Percentiles rank a stretch among this genome's conserved stretches.
Evolutionary conservation across 2,329 filamentous ascomycete species (phyloP).

Genomic region (Venturia aucupariae): DNA sequence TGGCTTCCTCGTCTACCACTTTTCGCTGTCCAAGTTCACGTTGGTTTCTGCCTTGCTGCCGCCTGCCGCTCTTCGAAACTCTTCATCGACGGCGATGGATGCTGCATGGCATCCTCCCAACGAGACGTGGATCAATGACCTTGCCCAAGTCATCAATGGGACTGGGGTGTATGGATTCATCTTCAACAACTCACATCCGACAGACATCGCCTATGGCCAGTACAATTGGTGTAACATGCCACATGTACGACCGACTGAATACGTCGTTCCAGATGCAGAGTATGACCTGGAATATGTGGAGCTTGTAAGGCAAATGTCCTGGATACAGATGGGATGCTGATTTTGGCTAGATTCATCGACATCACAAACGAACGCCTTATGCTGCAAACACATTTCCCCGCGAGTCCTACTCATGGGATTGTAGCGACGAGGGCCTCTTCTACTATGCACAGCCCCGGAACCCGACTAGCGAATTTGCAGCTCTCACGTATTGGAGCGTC

Average conservation of each 20-base stretch:
- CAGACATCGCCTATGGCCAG: constrained; percentile 44
- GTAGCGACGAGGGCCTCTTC: constrained; percentile 59
- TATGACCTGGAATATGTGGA: constrained; percentile 68
- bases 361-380: constrained; percentile 79
- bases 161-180: constrained; percentile 64
- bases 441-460: constrained; percentile 55
- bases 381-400: constrained; percentile 65
- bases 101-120: constrained; percentile 27
- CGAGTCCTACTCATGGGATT: constrained; percentile 65
- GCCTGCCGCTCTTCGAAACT: background rate
- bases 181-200: constrained; percentile 59
- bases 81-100: background rate
- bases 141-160: constrained; percentile 47
- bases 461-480: constrained; percentile 37
- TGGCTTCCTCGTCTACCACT: constrained; percentile 5
- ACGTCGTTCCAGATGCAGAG: constrained; percentile 43
- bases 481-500: constrained; percentile 56
- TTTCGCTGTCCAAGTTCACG: background rate
- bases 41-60: background rate
- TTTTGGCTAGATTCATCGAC: constrained; percentile 56
- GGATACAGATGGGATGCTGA: constrained; percentile 2
- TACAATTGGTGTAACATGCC: constrained; percentile 90
- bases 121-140: constrained; percentile 47
- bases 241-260: constrained; percentile 61
- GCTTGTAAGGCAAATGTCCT: constrained; percentile 48